Evolutionary conservation across 2,329 filamentous ascomycete species (phyloP), one percentile per base, ranked within the genome.

Genomic region (Botrytis fabae): DNA sequence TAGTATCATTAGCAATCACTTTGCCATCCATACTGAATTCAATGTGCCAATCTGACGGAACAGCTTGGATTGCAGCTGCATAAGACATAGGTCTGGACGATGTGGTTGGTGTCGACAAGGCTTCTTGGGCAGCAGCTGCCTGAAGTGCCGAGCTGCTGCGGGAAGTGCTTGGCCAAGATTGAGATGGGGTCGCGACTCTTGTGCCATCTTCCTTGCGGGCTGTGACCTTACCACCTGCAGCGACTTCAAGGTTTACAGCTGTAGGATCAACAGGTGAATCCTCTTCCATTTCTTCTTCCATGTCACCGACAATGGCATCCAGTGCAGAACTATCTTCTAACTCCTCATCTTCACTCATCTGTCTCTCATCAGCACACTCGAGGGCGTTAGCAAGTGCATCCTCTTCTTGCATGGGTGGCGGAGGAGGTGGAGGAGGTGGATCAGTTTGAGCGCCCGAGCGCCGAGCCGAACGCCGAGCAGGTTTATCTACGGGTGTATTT

Each of bases 21-120:
- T 94, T 94, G 70, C 88, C 92, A 76, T 97, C 92, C 68, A 98
- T 88, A 77, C 90, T 95, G 83, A 99, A 99, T 80, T 98, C 93
- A 74, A 99, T 94, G 79, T 99, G 95, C 96, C 96, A 99, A 80
- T 98, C 95, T 80, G 97, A 92, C 1, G 95, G 93, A 0, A 89
- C 85, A 22, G 93, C 86, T 77, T 95, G 93, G 70, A 97, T 88
- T 6, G 94, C 94, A 70, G 93, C 92, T 38, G 94, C 92, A 81
- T 98, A 97, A 0, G 94, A 94, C 82, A 93, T 89, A 2, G 91
- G 87, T 16, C 91, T 87, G 16, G 90, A 87, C 25, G 91, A 85
- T 69, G 83, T 80, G 2, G 86, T 83, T 35, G 86, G 83, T 2
- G 85, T 85, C 73, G 77, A 77, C 75, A 78, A 73, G 35, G 79